Evolutionary conservation across 2,329 filamentous ascomycete genomes (phyloP).

Genomic region (Xenoacremonium recifei): DNA sequence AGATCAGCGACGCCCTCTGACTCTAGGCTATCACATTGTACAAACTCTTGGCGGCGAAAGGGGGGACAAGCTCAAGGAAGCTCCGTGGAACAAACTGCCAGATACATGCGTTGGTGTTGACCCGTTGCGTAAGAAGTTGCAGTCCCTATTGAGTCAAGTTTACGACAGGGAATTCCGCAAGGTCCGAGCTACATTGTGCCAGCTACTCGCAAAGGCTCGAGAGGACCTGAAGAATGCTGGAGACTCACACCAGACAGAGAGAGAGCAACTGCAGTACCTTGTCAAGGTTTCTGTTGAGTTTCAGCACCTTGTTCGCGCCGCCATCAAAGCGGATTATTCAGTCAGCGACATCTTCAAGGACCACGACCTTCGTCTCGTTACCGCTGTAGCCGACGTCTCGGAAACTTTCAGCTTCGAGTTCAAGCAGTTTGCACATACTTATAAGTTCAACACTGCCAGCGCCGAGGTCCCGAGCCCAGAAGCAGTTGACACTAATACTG

Average conservation of each 20-base stretch:
- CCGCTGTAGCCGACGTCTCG: constrained; percentile 15
- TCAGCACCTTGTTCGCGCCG: constrained; percentile 19
- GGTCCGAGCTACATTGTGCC: not conserved
- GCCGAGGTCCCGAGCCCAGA: too few relatives aligned
- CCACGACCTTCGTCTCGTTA: constrained; percentile 18
- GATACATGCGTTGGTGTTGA: not conserved
- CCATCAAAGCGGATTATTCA: constrained; percentile 14
- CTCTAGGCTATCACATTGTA: constrained; percentile 42
- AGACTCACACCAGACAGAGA: constrained; percentile 1
- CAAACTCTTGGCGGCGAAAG: constrained; percentile 38
- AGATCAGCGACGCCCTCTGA: constrained; percentile 34
- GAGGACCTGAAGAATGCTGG: not conserved
- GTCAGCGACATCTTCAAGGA: constrained; percentile 8
- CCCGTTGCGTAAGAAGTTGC: not conserved
- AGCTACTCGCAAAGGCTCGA: not conserved
- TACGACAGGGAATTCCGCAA: not conserved
- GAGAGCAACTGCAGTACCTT: constrained; percentile 28
- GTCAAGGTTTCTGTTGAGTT: constrained; percentile 25
- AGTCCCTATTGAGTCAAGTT: not conserved
- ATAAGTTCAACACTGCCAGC: constrained; percentile 7
- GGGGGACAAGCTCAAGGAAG: constrained; percentile 24
- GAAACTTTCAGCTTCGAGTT: constrained; percentile 14
- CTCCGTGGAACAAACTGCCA: not conserved
- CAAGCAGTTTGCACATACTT: constrained; percentile 8
- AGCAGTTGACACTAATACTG: not conserved